Conservation (phyloP, 768 basidiomycete species). For the Russula foetens region DNA sequence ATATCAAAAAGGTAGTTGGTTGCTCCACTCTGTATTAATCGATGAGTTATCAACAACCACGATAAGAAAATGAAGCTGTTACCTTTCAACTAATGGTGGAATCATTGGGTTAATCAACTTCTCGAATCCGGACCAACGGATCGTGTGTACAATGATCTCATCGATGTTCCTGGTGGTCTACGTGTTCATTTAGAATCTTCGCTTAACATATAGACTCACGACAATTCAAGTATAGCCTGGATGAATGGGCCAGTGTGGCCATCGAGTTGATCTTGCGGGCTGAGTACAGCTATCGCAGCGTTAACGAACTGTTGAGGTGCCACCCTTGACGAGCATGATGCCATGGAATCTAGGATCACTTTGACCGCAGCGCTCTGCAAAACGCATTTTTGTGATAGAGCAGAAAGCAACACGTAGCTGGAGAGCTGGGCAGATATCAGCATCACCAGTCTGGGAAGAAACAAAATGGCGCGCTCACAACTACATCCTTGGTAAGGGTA, state of each 20-base stretch:
- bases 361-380: constrained; percentile 52
- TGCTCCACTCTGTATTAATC: constrained; percentile 5
- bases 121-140: constrained; percentile 45
- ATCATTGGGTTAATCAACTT: constrained; percentile 51
- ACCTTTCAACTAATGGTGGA: constrained; percentile 33
- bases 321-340: constrained; percentile 40
- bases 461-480: constrained; percentile 34
- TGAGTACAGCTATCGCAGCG: constrained; percentile 56
- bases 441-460: neutral
- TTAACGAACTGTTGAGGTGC: constrained; percentile 53
- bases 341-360: constrained; percentile 47
- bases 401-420: constrained; percentile 62
- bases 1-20: neutral
- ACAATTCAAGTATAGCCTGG: neutral
- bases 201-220: neutral
- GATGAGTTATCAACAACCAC: neutral
- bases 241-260: constrained; percentile 26
- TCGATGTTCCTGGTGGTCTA: constrained; percentile 34
- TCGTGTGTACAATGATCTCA: constrained; percentile 37
- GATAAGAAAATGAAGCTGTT: neutral
- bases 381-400: constrained; percentile 57
- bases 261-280: constrained; percentile 49
- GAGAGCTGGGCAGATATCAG: constrained; percentile 42
- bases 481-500: constrained; percentile 37
- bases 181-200: neutral